Evolutionary conservation across 805 yeast species (phyloP), one percentile per base, ranked within the genome.

Genomic region (Blastobotrys peoriensis): DNA sequence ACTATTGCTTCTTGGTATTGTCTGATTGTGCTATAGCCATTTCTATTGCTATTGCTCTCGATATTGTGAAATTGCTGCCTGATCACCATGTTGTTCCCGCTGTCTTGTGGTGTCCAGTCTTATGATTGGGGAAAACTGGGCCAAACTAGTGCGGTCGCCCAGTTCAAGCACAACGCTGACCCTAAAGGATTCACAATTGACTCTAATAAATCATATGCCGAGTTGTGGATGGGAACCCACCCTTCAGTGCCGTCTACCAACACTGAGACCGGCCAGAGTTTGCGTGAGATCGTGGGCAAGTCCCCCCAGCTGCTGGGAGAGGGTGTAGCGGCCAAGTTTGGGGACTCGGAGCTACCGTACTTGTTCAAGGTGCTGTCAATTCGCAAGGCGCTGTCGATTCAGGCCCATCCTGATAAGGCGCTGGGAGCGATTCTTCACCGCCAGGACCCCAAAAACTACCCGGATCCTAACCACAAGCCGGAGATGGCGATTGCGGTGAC

Each of bases 191-290:
- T 86, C 43, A 60, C 59, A 16, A 75, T 88, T 44, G 86, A 84
- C 53, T 89, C 83, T 57, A 43, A 71, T 33, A 78, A 80, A 59
- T 98, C 98, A 8, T 93, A 93, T 61, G 98, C 98, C 15, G 98
- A 93, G 65, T 72, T 93, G 54, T 93, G 98, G 98, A 93, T 93
- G 98, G 98, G 98, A 33, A 88, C 98, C 20, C 98, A 93, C 63
- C 91, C 95, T 43, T 84, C 84, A 38, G 88, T 84, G 9, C 96
- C 98, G 22, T 83, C 96, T 16, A 66, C 66, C 39, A 74, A 76
- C 40, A 73, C 74, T 20, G 75, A 68, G 21, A 64, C 70, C 16
- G 81, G 81, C 25, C 67, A 74, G 53, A 72, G 78, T 17, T 73
- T 93, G 62, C 73, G 88, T 49, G 84, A 85, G 16, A 61, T 86